Base-by-base conservation (phyloP, 805 yeast genomes). In the Ogataea pini region DNA sequence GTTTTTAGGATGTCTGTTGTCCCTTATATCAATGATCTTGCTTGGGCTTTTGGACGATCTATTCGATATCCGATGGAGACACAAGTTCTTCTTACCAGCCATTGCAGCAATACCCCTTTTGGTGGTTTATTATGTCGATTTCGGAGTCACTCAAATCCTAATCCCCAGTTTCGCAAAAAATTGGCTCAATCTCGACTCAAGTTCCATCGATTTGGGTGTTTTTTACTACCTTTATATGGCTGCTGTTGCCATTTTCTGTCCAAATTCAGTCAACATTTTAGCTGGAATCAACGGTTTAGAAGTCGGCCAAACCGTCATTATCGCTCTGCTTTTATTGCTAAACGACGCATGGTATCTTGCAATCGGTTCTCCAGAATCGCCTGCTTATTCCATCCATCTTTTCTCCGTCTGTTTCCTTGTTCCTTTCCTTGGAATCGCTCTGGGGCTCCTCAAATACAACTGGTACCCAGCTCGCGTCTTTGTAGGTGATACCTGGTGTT, bases 401-500 rank as follows among this genome's bases (percentile, higher is more conserved):
- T 81, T 91, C 56, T 87, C 96, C 1, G 79, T 86, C 7, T 83
- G 89, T 47, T 73, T 94, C 53, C 69, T 94, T 34, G 71, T 91
- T 1, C 99, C 99, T 18, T 85, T 92, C 61, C 61, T 92, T 34
- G 97, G 97, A 1, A 94, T 89, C 7, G 80, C 96, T 0, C 52
- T 84, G 1, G 96, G 87, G 0, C 70, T 94, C 47, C 78, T 87
- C 57, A 80, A 79, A 57, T 85, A 75, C 72, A 94, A 94, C 64
- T 86, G 91, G 85, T 94, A 76, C 72, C 99, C 99, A 0, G 89
- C 99, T 0, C 71, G 71, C 48, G 98, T 89, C 1, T 94, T 94
- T 70, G 99, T 94, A 7, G 99, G 99, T 25, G 99, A 94, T 64
- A 92, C 99, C 0, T 94, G 86, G 72, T 94, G 99, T 70, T 94